Evolutionary conservation across 2,329 filamentous ascomycete species (phyloP).

Genomic region (Phaeosphaeria sp.): DNA sequence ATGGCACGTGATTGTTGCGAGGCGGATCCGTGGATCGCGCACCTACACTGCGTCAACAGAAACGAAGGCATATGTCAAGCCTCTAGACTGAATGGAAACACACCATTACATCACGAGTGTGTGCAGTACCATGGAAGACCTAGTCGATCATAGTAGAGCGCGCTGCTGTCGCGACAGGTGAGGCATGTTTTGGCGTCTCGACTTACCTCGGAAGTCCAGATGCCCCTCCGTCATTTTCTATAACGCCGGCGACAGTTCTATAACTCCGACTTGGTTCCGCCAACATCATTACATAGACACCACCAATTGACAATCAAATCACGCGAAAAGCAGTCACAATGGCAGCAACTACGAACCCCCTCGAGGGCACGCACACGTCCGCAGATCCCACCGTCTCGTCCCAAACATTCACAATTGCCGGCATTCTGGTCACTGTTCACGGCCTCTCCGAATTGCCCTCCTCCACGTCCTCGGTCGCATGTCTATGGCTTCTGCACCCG

Average conservation of each 20-base stretch:
- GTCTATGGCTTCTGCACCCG: constrained; percentile 91
- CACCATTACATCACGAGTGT: neutral
- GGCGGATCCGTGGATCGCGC: neutral
- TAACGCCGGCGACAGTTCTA: neutral
- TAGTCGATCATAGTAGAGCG: neutral
- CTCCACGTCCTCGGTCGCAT: constrained; percentile 66
- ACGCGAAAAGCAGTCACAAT: constrained; percentile 15
- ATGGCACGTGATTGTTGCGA: neutral
- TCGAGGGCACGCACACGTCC: constrained; percentile 34
- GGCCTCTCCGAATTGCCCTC: constrained; percentile 76
- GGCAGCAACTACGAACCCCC: constrained; percentile 45
- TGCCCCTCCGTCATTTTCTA: neutral
- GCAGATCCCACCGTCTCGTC: constrained; percentile 62
- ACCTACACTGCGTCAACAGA: neutral
- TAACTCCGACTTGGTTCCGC: neutral
- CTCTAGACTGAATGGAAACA: neutral
- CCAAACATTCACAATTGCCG: constrained; percentile 74
- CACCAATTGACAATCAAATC: neutral
- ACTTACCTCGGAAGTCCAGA: neutral
- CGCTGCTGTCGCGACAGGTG: neutral
- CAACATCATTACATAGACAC: neutral
- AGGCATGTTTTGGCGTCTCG: neutral
- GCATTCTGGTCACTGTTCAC: constrained; percentile 80
- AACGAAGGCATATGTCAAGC: neutral
- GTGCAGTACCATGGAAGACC: neutral